Base-by-base conservation (phyloP, 306 rosid species). In the Chamaecrista fasciculata region DNA sequence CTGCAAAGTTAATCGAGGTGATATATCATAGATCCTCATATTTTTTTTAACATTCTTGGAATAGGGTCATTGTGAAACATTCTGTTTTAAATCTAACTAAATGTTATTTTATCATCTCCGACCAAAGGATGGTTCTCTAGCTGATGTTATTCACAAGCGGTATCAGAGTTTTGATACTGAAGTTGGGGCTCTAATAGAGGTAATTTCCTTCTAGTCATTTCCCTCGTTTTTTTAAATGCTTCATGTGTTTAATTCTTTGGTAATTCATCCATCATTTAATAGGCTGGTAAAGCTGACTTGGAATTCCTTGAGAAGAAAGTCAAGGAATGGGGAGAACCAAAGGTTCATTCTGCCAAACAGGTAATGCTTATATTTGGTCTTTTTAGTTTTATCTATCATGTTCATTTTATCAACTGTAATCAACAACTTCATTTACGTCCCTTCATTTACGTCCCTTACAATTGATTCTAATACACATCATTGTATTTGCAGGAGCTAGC, bases 231-330 rank as follows among this genome's bases (percentile, higher is more conserved):
- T 2, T 42, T 25, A 46, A 71, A 62, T 74, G 15, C n/a, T 15
- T 47, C 46, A 36, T 11, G 9, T 60, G 71, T 42, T 67, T 80
- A 62, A 78, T 24, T 47, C 68, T 34, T 50, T 74, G 51, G 51
- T 43, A 48, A 39, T 75, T 61, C 61, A 16, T 75, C n/a, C n/a
- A 61, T 64, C 84, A 28, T 11, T 56, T n/a, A n/a, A 40, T 69
- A 94, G 99, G 92, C 95, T 53, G 97, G 99, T 33, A 87, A 91
- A 77, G 96, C 87, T 26, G 96, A 94, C 87, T 94, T 94, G 72
- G 97, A 94, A 31, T 43, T 72, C 71, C 96, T 94, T 44, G 99
- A 86, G 91, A 91, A 85, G 83, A 86, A 86, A 78, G 89, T 73
- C 76, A 77, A 80, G 76, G 95, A 86, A 82, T 85, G 91, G 97